Conservation (phyloP, 768 basidiomycete species). For the Daedaleopsis nitida region DNA sequence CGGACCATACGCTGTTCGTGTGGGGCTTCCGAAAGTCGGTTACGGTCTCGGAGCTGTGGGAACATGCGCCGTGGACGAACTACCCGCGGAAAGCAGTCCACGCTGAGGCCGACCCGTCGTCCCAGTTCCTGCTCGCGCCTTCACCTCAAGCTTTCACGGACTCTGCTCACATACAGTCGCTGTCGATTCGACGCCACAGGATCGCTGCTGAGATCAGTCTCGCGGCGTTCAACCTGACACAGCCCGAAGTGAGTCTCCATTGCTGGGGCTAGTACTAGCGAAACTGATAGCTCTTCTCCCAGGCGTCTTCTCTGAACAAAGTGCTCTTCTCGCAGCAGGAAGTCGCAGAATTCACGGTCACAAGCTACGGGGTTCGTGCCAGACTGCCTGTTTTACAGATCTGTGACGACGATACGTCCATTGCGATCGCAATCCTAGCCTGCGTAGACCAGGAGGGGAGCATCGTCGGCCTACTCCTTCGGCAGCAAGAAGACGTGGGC, state of each 20-base stretch:
- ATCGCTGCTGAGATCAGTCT: background rate
- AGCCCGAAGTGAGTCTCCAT: background rate
- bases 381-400: background rate
- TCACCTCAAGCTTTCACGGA: background rate
- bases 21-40: background rate
- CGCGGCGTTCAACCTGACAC: background rate
- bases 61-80: background rate
- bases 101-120: background rate
- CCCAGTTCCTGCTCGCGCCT: background rate
- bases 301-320: background rate
- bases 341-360: background rate
- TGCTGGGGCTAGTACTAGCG: too few species aligned
- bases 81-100: background rate
- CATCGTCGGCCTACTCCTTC: background rate
- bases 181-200: background rate
- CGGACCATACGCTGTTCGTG: background rate
- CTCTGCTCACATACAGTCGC: background rate
- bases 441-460: background rate
- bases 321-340: background rate
- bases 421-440: background rate
- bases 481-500: background rate
- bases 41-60: background rate
- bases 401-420: background rate
- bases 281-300: too few species aligned
- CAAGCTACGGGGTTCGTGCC: background rate